A percentile compares a stretch with the other conserved stretches of the same genome.
These are phyloP conservation scores for Saprolegnia diclina DNA, from an alignment of 352 stramenopile species.

Conservation along the genomic window DNA sequence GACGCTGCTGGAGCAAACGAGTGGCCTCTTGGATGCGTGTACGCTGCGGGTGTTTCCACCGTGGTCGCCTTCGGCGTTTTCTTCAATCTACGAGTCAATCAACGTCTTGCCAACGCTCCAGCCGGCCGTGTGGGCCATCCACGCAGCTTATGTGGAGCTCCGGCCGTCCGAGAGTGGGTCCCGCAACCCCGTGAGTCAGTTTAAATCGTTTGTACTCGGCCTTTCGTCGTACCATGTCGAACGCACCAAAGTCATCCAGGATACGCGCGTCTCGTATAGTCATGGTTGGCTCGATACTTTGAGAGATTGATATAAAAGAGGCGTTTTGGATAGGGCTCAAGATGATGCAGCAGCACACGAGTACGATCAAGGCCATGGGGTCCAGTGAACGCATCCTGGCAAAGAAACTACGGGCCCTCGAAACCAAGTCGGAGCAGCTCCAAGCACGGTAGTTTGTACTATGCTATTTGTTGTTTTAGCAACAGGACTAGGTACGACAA, in stretches of 20 bases:
- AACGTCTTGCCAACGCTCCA: slow-evolving; percentile 8
- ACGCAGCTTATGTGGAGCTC: background rate
- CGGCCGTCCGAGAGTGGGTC: background rate
- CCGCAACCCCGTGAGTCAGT: background rate
- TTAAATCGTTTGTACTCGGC: background rate
- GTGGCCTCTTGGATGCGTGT: slow-evolving; percentile 2
- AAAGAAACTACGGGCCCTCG: background rate
- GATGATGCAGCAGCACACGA: slow-evolving; percentile 7
- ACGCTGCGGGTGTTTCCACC: slow-evolving; percentile 8
- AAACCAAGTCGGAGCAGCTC: background rate
- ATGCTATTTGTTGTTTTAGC: background rate
- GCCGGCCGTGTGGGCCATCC: background rate
- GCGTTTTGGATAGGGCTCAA: background rate
- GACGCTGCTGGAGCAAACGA: background rate
- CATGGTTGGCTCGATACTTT: background rate
- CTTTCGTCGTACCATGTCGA: background rate
- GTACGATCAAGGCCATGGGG: background rate
- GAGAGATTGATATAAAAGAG: no score
- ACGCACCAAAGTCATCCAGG: background rate
- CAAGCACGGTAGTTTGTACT: background rate
- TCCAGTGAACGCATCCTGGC: slow-evolving; percentile 6
- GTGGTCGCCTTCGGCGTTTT: background rate
- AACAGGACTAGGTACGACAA: slow-evolving; percentile 18
- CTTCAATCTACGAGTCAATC: background rate
- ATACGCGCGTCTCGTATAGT: background rate